phyloP scores from a whole-genome alignment of 495 filamentous ascomycete species.

The Durotheca rogersii region DNA sequence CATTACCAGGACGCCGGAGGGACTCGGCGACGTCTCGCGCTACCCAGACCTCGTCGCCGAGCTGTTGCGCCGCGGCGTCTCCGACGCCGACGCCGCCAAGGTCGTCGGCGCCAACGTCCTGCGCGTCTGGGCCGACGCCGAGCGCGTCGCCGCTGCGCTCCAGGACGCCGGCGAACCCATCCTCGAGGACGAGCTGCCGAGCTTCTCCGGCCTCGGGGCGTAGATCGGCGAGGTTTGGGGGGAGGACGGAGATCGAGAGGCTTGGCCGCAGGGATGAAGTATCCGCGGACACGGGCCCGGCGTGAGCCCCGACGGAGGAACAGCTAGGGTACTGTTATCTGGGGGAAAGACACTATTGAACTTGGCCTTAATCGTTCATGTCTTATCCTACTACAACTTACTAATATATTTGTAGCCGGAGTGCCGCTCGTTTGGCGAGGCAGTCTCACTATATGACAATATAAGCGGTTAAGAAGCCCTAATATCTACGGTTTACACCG shows the following conservation, averaged over 20 bases:
- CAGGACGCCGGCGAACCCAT: conserved; percentile 58
- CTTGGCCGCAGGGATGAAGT: too few species aligned
- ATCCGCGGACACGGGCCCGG: too few species aligned
- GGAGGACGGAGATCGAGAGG: neutral
- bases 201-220: conserved; percentile 3
- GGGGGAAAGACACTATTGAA: too few species aligned
- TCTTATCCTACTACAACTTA: too few species aligned
- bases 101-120: conserved; percentile 73
- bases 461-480: too few species aligned
- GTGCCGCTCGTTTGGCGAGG: too few species aligned
- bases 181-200: conserved; percentile 58
- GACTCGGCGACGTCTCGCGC: conserved; percentile 77
- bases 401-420: too few species aligned
- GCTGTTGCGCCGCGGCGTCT: conserved; percentile 65
- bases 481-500: too few species aligned
- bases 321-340: too few species aligned
- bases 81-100: conserved; percentile 64
- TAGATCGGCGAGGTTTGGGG: neutral
- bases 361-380: too few species aligned
- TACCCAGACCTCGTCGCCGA: conserved; percentile 80
- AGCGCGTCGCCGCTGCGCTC: conserved; percentile 62
- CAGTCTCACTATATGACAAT: too few species aligned
- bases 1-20: conserved; percentile 55
- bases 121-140: conserved; percentile 74
- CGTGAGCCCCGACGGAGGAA: too few species aligned